Percentiles rank a stretch among this genome's conserved stretches.
phyloP scores from a whole-genome alignment of 345 rosid genomes.

The Lagerstroemia speciosa region DNA sequence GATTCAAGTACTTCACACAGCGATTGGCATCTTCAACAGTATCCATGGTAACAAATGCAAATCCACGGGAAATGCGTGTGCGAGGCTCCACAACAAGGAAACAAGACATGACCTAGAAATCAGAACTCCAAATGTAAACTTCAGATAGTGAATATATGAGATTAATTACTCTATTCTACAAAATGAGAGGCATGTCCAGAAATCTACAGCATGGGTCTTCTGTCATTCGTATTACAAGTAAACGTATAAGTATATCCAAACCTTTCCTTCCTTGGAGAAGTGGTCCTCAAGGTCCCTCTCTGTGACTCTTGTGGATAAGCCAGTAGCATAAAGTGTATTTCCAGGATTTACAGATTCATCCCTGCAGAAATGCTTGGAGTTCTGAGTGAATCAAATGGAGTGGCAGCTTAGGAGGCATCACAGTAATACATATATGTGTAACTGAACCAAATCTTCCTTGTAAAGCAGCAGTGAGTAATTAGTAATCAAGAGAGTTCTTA shows the following conservation, averaged over 20 bases:
- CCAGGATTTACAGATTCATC: constrained; percentile 52
- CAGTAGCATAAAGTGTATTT: constrained; percentile 87
- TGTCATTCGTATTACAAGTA: too few relatives aligned
- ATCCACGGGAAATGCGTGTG: constrained; percentile 87
- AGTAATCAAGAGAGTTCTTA: not conserved
- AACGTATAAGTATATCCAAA: constrained; percentile 19
- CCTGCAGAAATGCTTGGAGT: constrained; percentile 19
- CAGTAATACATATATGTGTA: not conserved
- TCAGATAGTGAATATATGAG: not conserved
- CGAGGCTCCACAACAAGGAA: constrained; percentile 96
- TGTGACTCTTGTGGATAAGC: constrained; percentile 83
- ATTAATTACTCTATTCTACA: constrained; percentile 1
- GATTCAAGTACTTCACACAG: constrained; percentile 90
- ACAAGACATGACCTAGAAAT: constrained; percentile 66
- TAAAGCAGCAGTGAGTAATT: not conserved
- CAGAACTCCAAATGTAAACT: not conserved
- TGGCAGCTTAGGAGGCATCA: not conserved
- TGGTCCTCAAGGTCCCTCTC: constrained; percentile 87
- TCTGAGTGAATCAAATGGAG: not conserved
- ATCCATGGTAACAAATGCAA: constrained; percentile 93
- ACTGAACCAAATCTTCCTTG: not conserved
- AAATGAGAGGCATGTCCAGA: not conserved
- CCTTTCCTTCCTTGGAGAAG: constrained; percentile 98
- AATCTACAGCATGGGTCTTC: too few relatives aligned
- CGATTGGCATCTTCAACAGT: constrained; percentile 69